Evolutionary conservation across 768 basidiomycete genomes (phyloP).

Genomic region (Russula earlei): DNA sequence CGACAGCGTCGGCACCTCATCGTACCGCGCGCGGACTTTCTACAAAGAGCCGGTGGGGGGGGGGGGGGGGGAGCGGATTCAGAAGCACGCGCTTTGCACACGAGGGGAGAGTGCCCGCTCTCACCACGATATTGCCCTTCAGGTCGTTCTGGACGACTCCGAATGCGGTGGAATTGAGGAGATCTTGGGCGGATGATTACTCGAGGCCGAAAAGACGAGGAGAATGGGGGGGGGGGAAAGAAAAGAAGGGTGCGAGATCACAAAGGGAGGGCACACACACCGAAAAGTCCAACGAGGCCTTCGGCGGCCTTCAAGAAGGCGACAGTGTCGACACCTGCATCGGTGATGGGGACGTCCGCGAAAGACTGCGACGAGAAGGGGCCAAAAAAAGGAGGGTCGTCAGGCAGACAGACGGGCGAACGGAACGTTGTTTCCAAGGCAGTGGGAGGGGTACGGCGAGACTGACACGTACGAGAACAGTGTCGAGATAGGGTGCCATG

Average conservation of each 20-base stretch:
- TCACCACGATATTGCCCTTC: constrained; percentile 83
- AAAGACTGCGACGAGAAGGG: constrained; percentile 59
- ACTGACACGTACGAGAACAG: constrained; percentile 55
- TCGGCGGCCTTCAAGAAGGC: constrained; percentile 82
- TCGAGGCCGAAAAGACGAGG: no score
- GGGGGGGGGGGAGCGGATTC: no score
- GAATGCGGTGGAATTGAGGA: constrained; percentile 82
- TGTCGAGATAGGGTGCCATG: constrained; percentile 73
- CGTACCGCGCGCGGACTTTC: constrained; percentile 86
- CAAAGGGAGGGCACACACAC: constrained; percentile 37
- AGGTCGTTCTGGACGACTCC: constrained; percentile 75
- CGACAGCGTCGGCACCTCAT: constrained; percentile 53
- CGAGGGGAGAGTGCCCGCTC: constrained; percentile 23
- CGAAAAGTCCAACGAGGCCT: constrained; percentile 85
- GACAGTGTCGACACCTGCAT: constrained; percentile 80
- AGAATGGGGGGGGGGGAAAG: no score
- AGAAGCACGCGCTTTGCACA: no score
- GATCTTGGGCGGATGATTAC: constrained; percentile 38
- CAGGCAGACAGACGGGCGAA: no score
- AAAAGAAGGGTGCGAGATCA: not conserved
- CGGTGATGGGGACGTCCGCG: constrained; percentile 77
- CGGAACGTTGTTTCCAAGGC: no score
- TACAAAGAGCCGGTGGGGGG: constrained; percentile 25
- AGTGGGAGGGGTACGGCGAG: no score
- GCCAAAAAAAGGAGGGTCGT: not conserved